These are phyloP conservation scores for Chaetomidium leptoderma DNA, from an alignment of 495 filamentous ascomycete species.

Conservation along the genomic window DNA sequence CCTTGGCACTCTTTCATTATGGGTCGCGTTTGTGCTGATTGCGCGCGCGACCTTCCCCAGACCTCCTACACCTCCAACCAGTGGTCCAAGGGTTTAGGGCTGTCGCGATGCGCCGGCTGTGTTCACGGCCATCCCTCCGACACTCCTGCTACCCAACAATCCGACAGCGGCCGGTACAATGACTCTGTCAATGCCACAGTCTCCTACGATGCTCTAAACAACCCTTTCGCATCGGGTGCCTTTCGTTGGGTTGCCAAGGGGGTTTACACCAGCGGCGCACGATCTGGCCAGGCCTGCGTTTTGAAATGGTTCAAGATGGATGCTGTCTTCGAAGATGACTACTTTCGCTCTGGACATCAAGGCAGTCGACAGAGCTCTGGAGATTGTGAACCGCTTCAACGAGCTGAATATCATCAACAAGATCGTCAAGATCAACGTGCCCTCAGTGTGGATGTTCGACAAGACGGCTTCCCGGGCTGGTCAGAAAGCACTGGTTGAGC, in stretches of 20 bases:
- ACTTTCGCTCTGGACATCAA: slow-evolving; percentile 36
- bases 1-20: slow-evolving; percentile 10
- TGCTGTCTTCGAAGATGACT: slow-evolving; percentile 26
- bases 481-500: slow-evolving; percentile 25
- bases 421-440: slow-evolving; percentile 33
- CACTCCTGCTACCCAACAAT: slow-evolving; percentile 3
- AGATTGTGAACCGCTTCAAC: slow-evolving; percentile 38
- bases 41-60: slow-evolving; percentile 24
- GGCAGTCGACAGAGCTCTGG: slow-evolving; percentile 31
- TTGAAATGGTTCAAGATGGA: slow-evolving; percentile 39
- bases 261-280: slow-evolving; percentile 23
- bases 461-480: slow-evolving; percentile 15
- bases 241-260: slow-evolving; percentile 36
- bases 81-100: slow-evolving; percentile 23
- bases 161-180: slow-evolving; percentile 31
- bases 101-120: slow-evolving; percentile 28
- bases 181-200: background rate
- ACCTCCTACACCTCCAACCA: slow-evolving; percentile 29
- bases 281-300: slow-evolving; percentile 30
- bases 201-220: background rate
- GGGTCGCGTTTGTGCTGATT: slow-evolving; percentile 22
- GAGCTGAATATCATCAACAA: slow-evolving; percentile 27
- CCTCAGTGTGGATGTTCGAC: slow-evolving; percentile 26
- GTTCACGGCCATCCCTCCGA: slow-evolving; percentile 26
- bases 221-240: slow-evolving; percentile 30